phyloP scores from a whole-genome alignment of 73 alveolate genomes.

The Blepharisma japonicum region DNA sequence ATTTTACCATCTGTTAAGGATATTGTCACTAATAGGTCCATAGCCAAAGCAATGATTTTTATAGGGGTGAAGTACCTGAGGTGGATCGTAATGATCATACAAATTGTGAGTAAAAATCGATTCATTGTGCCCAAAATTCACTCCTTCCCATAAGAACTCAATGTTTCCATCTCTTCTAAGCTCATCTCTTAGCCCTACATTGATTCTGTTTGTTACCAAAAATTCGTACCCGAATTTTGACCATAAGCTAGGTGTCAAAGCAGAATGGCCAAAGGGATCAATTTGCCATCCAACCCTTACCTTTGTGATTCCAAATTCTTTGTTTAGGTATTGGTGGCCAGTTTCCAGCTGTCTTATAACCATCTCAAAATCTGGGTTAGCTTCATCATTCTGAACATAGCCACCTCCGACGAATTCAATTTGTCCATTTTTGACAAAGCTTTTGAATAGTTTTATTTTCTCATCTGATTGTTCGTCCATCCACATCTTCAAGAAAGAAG shows the following conservation, averaged over 20 bases:
- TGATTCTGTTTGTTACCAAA: constrained; percentile 85
- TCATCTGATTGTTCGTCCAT: constrained; percentile 39
- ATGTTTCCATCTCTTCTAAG: constrained; percentile 64
- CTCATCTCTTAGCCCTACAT: constrained; percentile 74
- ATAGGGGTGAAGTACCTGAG: constrained; percentile 37
- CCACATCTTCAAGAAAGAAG: constrained; percentile 44
- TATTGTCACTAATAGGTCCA: neutral
- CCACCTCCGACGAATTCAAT: constrained; percentile 87
- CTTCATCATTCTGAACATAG: constrained; percentile 94
- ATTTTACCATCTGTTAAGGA: constrained; percentile 2
- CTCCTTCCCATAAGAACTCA: constrained; percentile 74
- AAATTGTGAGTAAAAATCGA: constrained; percentile 44
- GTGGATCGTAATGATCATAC: constrained; percentile 50
- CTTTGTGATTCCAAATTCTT: constrained; percentile 54
- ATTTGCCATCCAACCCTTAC: constrained; percentile 91
- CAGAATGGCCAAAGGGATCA: constrained; percentile 93
- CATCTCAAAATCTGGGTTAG: constrained; percentile 79
- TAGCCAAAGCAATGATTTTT: neutral
- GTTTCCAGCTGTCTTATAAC: constrained; percentile 72
- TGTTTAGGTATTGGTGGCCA: constrained; percentile 74
- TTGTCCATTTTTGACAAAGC: constrained; percentile 33
- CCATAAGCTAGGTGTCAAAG: constrained; percentile 70
- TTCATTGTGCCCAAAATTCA: constrained; percentile 35
- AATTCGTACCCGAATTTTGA: constrained; percentile 89
- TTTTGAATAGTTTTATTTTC: neutral